A percentile compares a stretch with the other conserved stretches of the same genome.
Evolutionary conservation across 2,329 filamentous ascomycete species (phyloP).

Genomic region (Aspergillus fischeri): DNA sequence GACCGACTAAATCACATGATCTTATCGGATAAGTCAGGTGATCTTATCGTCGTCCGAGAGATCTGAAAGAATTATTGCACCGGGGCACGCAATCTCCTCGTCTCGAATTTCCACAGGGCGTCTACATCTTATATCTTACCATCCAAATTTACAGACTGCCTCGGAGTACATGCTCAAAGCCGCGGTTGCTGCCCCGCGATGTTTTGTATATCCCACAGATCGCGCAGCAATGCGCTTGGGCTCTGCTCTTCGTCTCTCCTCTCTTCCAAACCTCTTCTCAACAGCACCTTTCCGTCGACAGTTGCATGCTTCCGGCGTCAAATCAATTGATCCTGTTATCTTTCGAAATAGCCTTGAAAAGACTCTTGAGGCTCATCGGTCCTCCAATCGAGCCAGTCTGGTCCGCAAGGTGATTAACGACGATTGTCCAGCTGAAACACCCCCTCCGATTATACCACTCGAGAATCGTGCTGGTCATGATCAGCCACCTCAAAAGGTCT

Average conservation of each 20-base stretch:
- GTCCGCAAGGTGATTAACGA: slow-evolving; percentile 28
- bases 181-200: slow-evolving; percentile 8
- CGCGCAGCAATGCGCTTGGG: slow-evolving; percentile 23
- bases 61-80: background rate
- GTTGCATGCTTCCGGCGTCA: slow-evolving; percentile 10
- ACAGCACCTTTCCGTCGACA: background rate
- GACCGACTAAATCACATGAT: background rate
- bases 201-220: slow-evolving; percentile 13
- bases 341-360: slow-evolving; percentile 32
- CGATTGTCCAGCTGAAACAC: slow-evolving; percentile 11
- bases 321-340: slow-evolving; percentile 20
- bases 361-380: slow-evolving; percentile 41
- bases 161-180: slow-evolving; percentile 13
- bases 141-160: background rate
- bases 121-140: background rate
- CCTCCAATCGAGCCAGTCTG: slow-evolving; percentile 32
- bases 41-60: background rate
- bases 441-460: slow-evolving; percentile 14
- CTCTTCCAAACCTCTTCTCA: background rate
- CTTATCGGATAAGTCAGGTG: background rate
- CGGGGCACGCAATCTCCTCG: no score
- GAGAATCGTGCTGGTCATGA: slow-evolving; percentile 5
- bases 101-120: background rate
- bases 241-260: slow-evolving; percentile 5
- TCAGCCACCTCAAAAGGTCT: background rate